phyloP scores from a whole-genome alignment of 805 yeast species.

The Torulaspora maleeae region DNA sequence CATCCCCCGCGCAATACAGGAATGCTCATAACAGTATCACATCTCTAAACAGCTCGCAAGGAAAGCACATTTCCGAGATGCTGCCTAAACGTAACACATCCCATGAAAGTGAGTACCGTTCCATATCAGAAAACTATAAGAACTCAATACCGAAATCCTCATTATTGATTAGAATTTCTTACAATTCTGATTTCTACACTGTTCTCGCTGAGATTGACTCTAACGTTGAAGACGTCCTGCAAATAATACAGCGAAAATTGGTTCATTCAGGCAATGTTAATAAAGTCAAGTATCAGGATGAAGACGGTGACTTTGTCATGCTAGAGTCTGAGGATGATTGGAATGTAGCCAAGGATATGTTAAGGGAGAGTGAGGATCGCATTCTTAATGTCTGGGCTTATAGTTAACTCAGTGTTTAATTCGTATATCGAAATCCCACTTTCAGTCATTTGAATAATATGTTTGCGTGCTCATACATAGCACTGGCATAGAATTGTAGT shows the following conservation, averaged over 20 bases:
- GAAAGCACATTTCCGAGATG: constrained; percentile 30
- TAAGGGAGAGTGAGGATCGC: constrained; percentile 47
- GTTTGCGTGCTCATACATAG: neutral
- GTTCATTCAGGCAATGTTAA: constrained; percentile 47
- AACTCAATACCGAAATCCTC: constrained; percentile 38
- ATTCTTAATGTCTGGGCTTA: constrained; percentile 42
- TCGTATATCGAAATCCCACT: neutral
- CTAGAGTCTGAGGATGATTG: constrained; percentile 86
- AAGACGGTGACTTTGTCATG: constrained; percentile 89
- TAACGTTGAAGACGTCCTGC: constrained; percentile 48
- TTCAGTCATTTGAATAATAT: neutral
- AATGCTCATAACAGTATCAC: constrained; percentile 30
- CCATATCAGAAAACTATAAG: constrained; percentile 40
- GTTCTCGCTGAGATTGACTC: constrained; percentile 55
- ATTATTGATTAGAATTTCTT: constrained; percentile 40
- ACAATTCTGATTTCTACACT: constrained; percentile 52
- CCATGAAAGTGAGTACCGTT: constrained; percentile 34
- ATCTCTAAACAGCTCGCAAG: constrained; percentile 22
- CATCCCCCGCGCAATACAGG: constrained; percentile 24
- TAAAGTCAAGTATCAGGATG: constrained; percentile 79
- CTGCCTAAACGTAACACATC: constrained; percentile 24
- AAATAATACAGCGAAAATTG: constrained; percentile 54
- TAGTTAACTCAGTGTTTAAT: constrained; percentile 4
- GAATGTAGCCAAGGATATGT: constrained; percentile 73
- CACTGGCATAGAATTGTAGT: neutral